These are phyloP conservation scores for Pelargonium fulgidum DNA, from an alignment of 441 rosid genomes.

Conservation along the genomic window DNA sequence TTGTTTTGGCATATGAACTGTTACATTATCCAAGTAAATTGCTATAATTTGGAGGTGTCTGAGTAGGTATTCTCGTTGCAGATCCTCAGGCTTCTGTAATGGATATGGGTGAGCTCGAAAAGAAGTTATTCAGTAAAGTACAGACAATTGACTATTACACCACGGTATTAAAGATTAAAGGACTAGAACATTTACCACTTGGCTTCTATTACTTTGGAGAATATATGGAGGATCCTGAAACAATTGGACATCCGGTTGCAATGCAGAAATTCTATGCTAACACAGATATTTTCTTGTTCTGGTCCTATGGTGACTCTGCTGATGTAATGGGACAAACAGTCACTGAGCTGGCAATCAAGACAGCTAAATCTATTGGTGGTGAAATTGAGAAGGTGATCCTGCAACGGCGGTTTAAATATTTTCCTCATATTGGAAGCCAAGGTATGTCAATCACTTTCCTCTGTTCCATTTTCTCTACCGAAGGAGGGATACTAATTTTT, in stretches of 20 bases:
- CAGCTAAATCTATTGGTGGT: slow-evolving; percentile 42
- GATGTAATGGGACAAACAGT: slow-evolving; percentile 41
- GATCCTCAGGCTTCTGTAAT: slow-evolving; percentile 38
- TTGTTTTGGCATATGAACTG: background rate
- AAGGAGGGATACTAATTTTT: slow-evolving; percentile 18
- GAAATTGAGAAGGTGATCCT: slow-evolving; percentile 42
- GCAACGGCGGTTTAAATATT: slow-evolving; percentile 58
- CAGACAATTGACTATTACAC: slow-evolving; percentile 64
- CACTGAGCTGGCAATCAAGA: slow-evolving; percentile 40
- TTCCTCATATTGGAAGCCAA: slow-evolving; percentile 60
- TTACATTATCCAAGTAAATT: background rate
- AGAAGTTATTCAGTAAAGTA: slow-evolving; percentile 52
- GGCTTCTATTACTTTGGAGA: slow-evolving; percentile 64
- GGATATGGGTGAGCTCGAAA: slow-evolving; percentile 48
- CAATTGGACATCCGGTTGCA: slow-evolving; percentile 65
- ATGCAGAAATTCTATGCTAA: slow-evolving; percentile 64
- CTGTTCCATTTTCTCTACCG: slow-evolving; percentile 9
- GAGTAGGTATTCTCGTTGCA: slow-evolving; percentile 26
- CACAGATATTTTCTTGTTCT: slow-evolving; percentile 60
- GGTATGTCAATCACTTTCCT: slow-evolving; percentile 32
- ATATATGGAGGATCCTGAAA: slow-evolving; percentile 58
- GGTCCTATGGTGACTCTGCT: slow-evolving; percentile 56
- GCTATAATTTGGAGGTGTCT: slow-evolving; percentile 8
- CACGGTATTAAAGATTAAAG: slow-evolving; percentile 48
- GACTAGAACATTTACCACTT: slow-evolving; percentile 48